These are phyloP conservation scores for Amyloporia xantha DNA, from an alignment of 768 basidiomycete species.

Conservation along the genomic window DNA sequence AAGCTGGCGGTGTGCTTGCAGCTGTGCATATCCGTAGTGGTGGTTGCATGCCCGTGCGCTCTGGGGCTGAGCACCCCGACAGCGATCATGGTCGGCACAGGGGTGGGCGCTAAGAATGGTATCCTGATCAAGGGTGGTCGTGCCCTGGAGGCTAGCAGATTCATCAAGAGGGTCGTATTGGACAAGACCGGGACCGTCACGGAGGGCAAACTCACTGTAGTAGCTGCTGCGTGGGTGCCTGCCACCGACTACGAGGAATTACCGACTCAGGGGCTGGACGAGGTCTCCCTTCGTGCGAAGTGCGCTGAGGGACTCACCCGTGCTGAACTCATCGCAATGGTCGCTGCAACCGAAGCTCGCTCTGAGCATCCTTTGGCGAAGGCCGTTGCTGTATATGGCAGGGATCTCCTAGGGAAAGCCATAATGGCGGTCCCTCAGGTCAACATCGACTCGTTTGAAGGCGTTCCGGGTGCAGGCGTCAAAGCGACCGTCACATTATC, in stretches of 20 bases:
- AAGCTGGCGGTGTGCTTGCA: slow-evolving; percentile 89
- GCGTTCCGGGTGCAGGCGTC: slow-evolving; percentile 85
- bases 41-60: slow-evolving; percentile 97
- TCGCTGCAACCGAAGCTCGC: slow-evolving; percentile 80
- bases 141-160: slow-evolving; percentile 86
- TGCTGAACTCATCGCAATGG: slow-evolving; percentile 65
- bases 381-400: slow-evolving; percentile 82
- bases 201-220: slow-evolving; percentile 84
- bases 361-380: slow-evolving; percentile 97
- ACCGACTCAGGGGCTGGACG: slow-evolving; percentile 9
- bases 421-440: slow-evolving; percentile 42
- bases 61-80: slow-evolving; percentile 95
- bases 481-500: slow-evolving; percentile 56
- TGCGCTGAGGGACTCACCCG: slow-evolving; percentile 62
- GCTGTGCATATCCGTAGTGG: slow-evolving; percentile 95
- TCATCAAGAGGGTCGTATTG: slow-evolving; percentile 74
- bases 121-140: slow-evolving; percentile 97
- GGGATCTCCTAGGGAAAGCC: slow-evolving; percentile 44
- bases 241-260: slow-evolving; percentile 24
- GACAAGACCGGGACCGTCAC: slow-evolving; percentile 99
- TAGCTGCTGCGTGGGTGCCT: slow-evolving; percentile 70
- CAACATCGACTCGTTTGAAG: slow-evolving; percentile 70
- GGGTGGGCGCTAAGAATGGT: slow-evolving; percentile 93
- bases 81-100: slow-evolving; percentile 99
- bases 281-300: slow-evolving; percentile 19